phyloP scores from a whole-genome alignment of 768 basidiomycete species.

The Tylopilus rubrobrunneus region DNA sequence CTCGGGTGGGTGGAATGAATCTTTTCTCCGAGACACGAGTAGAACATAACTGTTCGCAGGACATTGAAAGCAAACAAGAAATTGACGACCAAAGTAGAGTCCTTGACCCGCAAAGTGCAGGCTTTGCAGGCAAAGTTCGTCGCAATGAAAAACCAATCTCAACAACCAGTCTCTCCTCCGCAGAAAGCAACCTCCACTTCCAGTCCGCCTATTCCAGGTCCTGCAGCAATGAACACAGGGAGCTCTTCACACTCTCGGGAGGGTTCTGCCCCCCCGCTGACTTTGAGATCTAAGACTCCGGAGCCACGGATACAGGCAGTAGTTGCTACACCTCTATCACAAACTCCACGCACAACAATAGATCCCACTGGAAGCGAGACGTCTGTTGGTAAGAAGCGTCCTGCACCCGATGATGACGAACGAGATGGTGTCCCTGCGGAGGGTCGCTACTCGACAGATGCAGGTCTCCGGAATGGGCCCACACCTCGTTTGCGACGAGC shows the following conservation, averaged over 20 bases:
- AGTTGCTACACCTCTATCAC: conserved; percentile 30
- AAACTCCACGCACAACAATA: conserved; percentile 44
- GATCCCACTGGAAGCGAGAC: conserved; percentile 32
- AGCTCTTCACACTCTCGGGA: conserved; percentile 16
- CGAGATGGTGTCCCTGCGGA: conserved; percentile 58
- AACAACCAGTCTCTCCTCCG: conserved; percentile 12
- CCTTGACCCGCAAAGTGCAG: conserved; percentile 68
- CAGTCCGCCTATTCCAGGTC: conserved; percentile 15
- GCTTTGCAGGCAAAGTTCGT: conserved; percentile 65
- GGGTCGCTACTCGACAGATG: conserved; percentile 48
- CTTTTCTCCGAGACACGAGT: conserved; percentile 3
- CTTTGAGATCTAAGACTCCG: conserved; percentile 51
- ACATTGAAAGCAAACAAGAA: conserved; percentile 81
- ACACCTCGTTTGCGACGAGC: conserved; percentile 59
- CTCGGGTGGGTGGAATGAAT: conserved; percentile 52
- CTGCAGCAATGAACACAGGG: neutral
- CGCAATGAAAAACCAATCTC: conserved; percentile 43
- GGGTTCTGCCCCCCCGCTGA: conserved; percentile 43
- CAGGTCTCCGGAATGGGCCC: conserved; percentile 39
- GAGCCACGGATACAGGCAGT: conserved; percentile 33
- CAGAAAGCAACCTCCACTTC: conserved; percentile 5
- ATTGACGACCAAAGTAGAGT: conserved; percentile 51
- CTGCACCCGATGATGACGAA: conserved; percentile 76
- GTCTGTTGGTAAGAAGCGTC: conserved; percentile 63
- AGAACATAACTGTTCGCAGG: conserved; percentile 34